Evolutionary conservation across 208 protist genomes (phyloP).

Genomic region (Angomonas deanei): DNA sequence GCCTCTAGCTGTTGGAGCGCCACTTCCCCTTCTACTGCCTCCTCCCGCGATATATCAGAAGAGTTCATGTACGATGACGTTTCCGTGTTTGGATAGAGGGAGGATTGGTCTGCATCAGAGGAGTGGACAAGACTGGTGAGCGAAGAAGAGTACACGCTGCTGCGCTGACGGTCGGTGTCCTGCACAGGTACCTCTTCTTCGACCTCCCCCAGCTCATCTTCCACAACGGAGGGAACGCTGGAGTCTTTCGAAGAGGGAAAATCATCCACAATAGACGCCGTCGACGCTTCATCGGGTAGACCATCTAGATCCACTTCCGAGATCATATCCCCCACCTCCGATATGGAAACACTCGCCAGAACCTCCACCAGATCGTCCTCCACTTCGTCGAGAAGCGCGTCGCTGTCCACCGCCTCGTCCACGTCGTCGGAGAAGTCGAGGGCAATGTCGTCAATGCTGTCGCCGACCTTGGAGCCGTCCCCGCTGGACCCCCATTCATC

Average conservation of each 20-base stretch:
- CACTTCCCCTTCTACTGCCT: constrained; percentile 18
- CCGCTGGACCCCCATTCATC: constrained; percentile 20
- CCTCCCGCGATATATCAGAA: constrained; percentile 2
- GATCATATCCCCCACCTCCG: constrained; percentile 3
- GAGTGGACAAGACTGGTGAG: background rate
- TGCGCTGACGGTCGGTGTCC: background rate
- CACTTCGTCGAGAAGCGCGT: constrained; percentile 7
- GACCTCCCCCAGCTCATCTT: background rate
- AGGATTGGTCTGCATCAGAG: constrained; percentile 14
- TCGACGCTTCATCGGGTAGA: background rate
- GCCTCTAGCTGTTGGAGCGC: constrained; percentile 35
- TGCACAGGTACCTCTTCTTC: background rate
- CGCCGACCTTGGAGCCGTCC: background rate
- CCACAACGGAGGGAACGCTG: background rate
- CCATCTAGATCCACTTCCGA: background rate
- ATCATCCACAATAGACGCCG: background rate
- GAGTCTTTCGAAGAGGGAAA: background rate
- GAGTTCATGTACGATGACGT: background rate
- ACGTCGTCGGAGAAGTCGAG: constrained; percentile 20
- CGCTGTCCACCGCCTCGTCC: background rate
- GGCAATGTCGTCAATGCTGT: constrained; percentile 9
- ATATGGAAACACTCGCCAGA: constrained; percentile 1
- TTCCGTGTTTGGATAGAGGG: constrained; percentile 8
- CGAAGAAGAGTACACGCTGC: background rate
- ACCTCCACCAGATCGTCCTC: constrained; percentile 9